phyloP scores from a whole-genome alignment of 805 yeast genomes.

The Candida alai region DNA sequence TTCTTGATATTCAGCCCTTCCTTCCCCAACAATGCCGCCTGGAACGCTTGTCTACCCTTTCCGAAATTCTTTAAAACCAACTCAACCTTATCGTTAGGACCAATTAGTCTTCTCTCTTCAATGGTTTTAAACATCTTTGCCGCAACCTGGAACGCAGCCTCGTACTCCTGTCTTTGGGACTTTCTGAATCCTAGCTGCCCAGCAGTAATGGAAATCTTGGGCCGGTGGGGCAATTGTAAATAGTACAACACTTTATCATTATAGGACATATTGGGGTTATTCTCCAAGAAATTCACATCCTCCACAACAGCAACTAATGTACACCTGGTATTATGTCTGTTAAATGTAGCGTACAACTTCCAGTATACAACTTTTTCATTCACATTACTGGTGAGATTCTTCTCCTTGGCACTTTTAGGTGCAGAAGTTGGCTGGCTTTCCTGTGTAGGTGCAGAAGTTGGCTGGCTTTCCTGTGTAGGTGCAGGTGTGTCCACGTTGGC shows the following conservation, averaged over 20 bases:
- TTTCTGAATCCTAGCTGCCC: conserved; percentile 89
- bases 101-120: conserved; percentile 54
- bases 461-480: too few species aligned
- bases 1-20: conserved; percentile 74
- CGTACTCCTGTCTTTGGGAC: conserved; percentile 87
- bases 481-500: not conserved
- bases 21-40: conserved; percentile 79
- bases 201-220: conserved; percentile 63
- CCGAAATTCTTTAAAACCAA: conserved; percentile 79
- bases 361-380: conserved; percentile 50
- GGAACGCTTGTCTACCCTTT: conserved; percentile 84
- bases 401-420: conserved; percentile 1
- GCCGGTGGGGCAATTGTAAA: conserved; percentile 74
- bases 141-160: conserved; percentile 85
- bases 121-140: conserved; percentile 69
- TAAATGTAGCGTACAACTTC: conserved; percentile 71
- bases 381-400: not conserved
- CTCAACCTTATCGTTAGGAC: conserved; percentile 59
- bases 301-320: conserved; percentile 70
- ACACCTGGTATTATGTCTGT: conserved; percentile 77
- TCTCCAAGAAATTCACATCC: conserved; percentile 54
- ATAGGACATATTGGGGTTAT: conserved; percentile 52
- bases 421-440: not conserved
- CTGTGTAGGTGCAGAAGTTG: conserved; percentile 1
- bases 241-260: conserved; percentile 74